Evolutionary conservation across 345 rosid species (phyloP), one percentile per base, ranked within the genome.

Genomic region (Eutrema yunnanense): DNA sequence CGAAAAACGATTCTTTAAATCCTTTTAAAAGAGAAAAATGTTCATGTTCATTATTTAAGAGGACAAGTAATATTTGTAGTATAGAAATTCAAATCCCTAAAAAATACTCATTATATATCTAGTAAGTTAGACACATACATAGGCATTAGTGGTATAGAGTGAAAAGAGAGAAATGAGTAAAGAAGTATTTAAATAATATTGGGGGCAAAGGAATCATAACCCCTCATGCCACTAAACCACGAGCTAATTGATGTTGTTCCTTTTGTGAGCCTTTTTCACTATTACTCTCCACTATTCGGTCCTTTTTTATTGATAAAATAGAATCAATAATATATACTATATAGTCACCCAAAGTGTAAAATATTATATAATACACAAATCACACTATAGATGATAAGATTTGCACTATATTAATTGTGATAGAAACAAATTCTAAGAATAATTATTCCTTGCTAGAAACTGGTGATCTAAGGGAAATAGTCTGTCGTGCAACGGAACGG

Each of bases 251-350:
- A 87, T 82, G 77, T 62, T 81, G 79, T 81, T 84, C 73, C 80
- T 78, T 73, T 67, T 67, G 96, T 84, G 90, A 92, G 85, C 82
- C 92, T 64, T 72, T 72, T 56, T 59, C 60, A 30, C 69, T 43
- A 73, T 55, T 60, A 56, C 64, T 37, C 62, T 55, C 78, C 79
- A 69, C 62, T 41, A 37, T 50, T 54, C 22, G 6, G 16, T 46
- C 8, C 54, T 36, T 19, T 64, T 19, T 48, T 36, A 36, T 76
- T 36, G 54, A 43, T 73, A 52, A 29, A 47, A 74, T 32, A 40
- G 49, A 73, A 68, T 80, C 63, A 55, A 42, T 57, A 40, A 76
- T 76, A 52, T 57, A 16, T 16, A 16, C 16, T 57, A n/a, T 16
- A 9, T 65, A 38, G 72, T 73, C 60, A 30, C 16, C 59, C 54